Conservation (phyloP, 2,329 filamentous ascomycete species). For the Myrmaecium sp. region DNA sequence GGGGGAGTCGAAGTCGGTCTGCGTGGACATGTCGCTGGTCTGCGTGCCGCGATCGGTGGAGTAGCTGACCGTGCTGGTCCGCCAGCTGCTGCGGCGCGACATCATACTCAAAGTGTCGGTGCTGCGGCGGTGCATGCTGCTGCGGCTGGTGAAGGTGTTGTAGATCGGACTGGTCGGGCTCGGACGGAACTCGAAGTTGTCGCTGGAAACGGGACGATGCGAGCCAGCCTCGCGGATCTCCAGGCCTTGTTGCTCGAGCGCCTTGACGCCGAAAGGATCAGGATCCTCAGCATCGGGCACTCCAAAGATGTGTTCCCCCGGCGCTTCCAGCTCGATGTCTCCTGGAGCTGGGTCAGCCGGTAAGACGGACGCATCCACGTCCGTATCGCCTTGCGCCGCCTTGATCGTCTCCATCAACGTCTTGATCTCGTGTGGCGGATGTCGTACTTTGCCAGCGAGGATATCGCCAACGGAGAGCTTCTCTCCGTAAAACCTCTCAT, state of each 20-base stretch:
- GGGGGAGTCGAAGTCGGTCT: slow-evolving; percentile 34
- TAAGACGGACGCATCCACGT: slow-evolving; percentile 54
- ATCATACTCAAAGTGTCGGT: slow-evolving; percentile 15
- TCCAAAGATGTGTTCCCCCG: slow-evolving; percentile 47
- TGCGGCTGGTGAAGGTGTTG: slow-evolving; percentile 43
- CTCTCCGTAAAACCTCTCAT: slow-evolving; percentile 68
- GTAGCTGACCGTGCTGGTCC: slow-evolving; percentile 50
- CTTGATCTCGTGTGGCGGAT: slow-evolving; percentile 38
- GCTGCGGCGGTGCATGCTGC: slow-evolving; percentile 33
- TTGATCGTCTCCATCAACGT: slow-evolving; percentile 69
- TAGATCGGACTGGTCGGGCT: slow-evolving; percentile 56
- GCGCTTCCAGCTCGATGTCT: slow-evolving; percentile 43
- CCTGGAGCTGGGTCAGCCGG: slow-evolving; percentile 57
- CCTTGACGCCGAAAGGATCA: slow-evolving; percentile 80
- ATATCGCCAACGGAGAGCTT: slow-evolving; percentile 45
- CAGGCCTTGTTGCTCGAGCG: slow-evolving; percentile 76
- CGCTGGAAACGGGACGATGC: slow-evolving; percentile 54
- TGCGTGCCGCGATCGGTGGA: slow-evolving; percentile 46
- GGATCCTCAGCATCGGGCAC: slow-evolving; percentile 66
- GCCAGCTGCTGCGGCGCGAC: slow-evolving; percentile 56
- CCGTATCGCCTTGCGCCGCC: slow-evolving; percentile 65
- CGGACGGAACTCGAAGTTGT: slow-evolving; percentile 68
- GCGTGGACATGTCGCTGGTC: slow-evolving; percentile 49
- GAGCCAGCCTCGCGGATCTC: slow-evolving; percentile 84
- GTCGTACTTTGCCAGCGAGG: slow-evolving; percentile 39